These are phyloP conservation scores for Penicillium diatomitis DNA, from an alignment of 495 filamentous ascomycete genomes.

Conservation along the genomic window DNA sequence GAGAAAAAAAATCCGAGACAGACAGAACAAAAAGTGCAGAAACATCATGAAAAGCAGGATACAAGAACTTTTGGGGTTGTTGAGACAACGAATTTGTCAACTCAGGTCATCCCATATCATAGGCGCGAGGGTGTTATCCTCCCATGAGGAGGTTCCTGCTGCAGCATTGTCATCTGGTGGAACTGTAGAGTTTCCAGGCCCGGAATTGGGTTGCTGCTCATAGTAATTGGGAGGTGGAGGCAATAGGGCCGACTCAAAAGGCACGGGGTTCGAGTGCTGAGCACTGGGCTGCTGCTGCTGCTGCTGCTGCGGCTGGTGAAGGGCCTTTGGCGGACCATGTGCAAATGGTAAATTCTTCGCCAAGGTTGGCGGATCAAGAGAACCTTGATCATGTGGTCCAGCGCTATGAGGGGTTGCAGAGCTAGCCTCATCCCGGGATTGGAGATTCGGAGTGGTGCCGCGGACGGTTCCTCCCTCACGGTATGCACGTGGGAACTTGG, in stretches of 20 bases:
- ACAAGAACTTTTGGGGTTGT: background rate
- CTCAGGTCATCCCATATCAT: slow-evolving; percentile 37
- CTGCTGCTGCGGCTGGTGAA: background rate
- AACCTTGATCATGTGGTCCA: slow-evolving; percentile 1
- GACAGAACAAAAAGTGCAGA: too few relatives aligned
- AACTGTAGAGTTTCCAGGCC: slow-evolving; percentile 19
- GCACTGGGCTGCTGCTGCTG: slow-evolving; percentile 7
- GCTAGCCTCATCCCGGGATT: background rate
- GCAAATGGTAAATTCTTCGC: slow-evolving; percentile 2
- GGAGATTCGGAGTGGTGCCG: slow-evolving; percentile 16
- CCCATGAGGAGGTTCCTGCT: slow-evolving; percentile 20
- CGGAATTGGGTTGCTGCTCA: slow-evolving; percentile 12
- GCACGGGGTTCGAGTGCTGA: slow-evolving; percentile 4
- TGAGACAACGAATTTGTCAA: background rate
- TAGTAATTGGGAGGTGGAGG: slow-evolving; percentile 22
- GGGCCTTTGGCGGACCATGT: slow-evolving; percentile 3
- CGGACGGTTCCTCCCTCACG: slow-evolving; percentile 40
- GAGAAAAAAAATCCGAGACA: too few relatives aligned
- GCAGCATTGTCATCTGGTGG: slow-evolving; percentile 26
- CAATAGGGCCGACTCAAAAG: slow-evolving; percentile 24
- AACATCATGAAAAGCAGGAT: too few relatives aligned
- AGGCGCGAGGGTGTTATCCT: slow-evolving; percentile 36
- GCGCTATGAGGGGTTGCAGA: slow-evolving; percentile 4
- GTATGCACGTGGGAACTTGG: slow-evolving; percentile 69
- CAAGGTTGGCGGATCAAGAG: slow-evolving; percentile 8